Percentiles rank a stretch among this genome's conserved stretches.
Evolutionary conservation across 148 eudicot species (phyloP).

Genomic region (Pharnaceum exiguum): DNA sequence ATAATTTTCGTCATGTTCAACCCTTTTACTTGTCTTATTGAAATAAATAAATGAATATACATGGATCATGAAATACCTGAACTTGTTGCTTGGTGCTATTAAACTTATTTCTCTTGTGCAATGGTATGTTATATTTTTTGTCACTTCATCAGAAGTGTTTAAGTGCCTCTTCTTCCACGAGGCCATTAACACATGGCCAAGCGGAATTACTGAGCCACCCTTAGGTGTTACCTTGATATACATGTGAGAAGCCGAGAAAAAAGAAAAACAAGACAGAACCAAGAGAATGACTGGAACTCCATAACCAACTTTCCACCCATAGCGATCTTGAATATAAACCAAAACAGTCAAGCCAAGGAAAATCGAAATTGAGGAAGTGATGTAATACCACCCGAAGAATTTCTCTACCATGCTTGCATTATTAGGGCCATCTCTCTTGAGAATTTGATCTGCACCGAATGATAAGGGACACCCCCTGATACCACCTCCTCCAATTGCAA

Average conservation of each 20-base stretch:
- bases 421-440: background rate
- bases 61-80: conserved; percentile 32
- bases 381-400: conserved; percentile 51
- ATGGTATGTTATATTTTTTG: conserved; percentile 16
- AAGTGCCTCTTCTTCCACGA: conserved; percentile 37
- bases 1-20: background rate
- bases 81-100: conserved; percentile 32
- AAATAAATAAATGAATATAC: background rate
- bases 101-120: conserved; percentile 26
- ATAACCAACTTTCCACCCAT: conserved; percentile 67
- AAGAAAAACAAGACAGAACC: conserved; percentile 35
- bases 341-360: conserved; percentile 36
- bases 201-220: conserved; percentile 34
- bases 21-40: no score
- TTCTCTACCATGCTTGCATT: conserved; percentile 26
- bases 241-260: conserved; percentile 51
- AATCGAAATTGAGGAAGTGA: conserved; percentile 25
- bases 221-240: conserved; percentile 41
- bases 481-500: conserved; percentile 55
- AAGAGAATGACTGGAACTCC: conserved; percentile 51
- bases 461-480: conserved; percentile 46
- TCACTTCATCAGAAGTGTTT: conserved; percentile 2
- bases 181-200: conserved; percentile 42
- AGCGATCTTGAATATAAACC: conserved; percentile 59
- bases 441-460: conserved; percentile 53